A percentile compares a stretch with the other conserved stretches of the same genome.
Conservation (phyloP, 1,284 basidiomycete genomes). For the Cystobasidium slooffiae region DNA sequence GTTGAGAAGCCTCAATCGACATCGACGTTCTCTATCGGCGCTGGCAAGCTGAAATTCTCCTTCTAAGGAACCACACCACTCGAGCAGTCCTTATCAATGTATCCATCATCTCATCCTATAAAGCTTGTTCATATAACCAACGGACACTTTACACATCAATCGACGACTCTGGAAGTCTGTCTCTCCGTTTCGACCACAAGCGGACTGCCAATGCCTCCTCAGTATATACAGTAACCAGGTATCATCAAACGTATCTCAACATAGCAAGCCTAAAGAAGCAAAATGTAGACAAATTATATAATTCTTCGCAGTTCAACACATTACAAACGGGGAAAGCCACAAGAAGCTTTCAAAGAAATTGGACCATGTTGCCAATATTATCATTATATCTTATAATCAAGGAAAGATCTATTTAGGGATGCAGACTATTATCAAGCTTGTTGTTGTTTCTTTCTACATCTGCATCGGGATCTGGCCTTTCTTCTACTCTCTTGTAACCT, state of each 20-base stretch:
- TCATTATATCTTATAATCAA: too few relatives aligned
- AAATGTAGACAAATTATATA: too few relatives aligned
- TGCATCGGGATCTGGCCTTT: not conserved
- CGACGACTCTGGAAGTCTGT: slow-evolving; percentile 26
- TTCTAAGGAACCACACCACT: slow-evolving; percentile 5
- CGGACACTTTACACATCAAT: not conserved
- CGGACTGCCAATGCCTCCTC: not conserved
- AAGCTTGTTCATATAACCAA: not conserved
- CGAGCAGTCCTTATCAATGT: not conserved
- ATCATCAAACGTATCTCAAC: slow-evolving; percentile 4
- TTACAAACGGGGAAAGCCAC: too few relatives aligned
- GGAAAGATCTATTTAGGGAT: too few relatives aligned
- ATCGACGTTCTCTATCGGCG: slow-evolving; percentile 28
- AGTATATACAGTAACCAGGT: not conserved
- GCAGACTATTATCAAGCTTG: not conserved
- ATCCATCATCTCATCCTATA: not conserved
- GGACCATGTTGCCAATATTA: too few relatives aligned
- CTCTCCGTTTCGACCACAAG: not conserved
- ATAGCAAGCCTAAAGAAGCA: not conserved
- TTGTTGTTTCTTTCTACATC: not conserved
- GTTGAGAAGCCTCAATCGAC: slow-evolving; percentile 16
- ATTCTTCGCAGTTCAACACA: too few relatives aligned
- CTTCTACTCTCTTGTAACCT: not conserved
- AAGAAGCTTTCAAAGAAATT: too few relatives aligned
- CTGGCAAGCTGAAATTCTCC: slow-evolving; percentile 40